Evolutionary conservation across 2,329 filamentous ascomycete species (phyloP).

Genomic region (Polytolypa hystricis): DNA sequence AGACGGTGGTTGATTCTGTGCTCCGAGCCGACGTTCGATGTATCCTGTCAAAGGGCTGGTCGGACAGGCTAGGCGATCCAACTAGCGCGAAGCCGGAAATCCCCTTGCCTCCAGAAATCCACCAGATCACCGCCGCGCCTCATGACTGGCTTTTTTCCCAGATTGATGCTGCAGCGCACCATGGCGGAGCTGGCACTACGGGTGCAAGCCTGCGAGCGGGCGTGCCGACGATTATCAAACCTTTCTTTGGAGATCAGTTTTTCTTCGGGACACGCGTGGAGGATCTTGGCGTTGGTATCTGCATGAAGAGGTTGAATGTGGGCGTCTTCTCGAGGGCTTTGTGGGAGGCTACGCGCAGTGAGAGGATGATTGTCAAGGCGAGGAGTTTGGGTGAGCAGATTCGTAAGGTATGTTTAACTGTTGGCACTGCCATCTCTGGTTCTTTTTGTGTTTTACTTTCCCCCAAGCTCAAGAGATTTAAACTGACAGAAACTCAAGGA

Average conservation of each 20-base stretch:
- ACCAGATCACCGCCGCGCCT: conserved; percentile 78
- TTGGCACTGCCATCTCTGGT: too few relatives aligned
- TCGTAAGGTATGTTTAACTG: conserved; percentile 58
- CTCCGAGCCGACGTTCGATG: conserved; percentile 85
- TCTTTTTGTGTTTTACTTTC: conserved; percentile 1
- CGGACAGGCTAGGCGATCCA: conserved; percentile 61
- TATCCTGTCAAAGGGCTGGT: conserved; percentile 95
- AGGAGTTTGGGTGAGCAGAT: conserved; percentile 74
- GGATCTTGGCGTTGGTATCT: conserved; percentile 84
- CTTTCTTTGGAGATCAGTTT: conserved; percentile 96
- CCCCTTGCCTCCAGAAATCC: conserved; percentile 65
- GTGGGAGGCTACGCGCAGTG: conserved; percentile 82
- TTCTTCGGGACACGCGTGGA: conserved; percentile 88
- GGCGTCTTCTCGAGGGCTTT: conserved; percentile 72
- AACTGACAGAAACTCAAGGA: conserved; percentile 48
- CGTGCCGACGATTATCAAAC: conserved; percentile 85
- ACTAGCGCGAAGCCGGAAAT: conserved; percentile 52
- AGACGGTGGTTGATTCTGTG: conserved; percentile 87
- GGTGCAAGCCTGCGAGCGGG: conserved; percentile 85
- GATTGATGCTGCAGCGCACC: conserved; percentile 87
- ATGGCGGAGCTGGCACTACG: conserved; percentile 89
- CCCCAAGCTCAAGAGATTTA: background rate
- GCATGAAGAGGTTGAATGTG: conserved; percentile 81
- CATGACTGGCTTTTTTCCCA: conserved; percentile 95
- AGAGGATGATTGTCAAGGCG: conserved; percentile 85